Percentiles rank a stretch among this genome's conserved stretches.
Evolutionary conservation across 495 filamentous ascomycete species (phyloP).

Genomic region (Talaromyces thailandensis): DNA sequence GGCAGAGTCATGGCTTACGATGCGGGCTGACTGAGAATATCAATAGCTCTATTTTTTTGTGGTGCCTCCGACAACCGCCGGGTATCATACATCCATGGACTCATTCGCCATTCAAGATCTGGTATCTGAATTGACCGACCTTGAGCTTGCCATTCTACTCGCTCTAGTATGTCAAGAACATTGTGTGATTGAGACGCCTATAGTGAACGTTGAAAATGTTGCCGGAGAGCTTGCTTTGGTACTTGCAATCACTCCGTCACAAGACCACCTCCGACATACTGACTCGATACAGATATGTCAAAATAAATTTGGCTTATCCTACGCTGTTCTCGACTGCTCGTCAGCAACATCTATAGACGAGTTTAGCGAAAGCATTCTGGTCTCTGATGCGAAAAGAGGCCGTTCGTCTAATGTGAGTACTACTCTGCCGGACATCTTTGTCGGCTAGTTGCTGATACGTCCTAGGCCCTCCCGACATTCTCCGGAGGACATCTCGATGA

Average conservation of each 20-base stretch:
- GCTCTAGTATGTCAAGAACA: constrained; percentile 74
- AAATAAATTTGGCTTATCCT: constrained; percentile 61
- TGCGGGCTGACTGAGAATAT: not conserved
- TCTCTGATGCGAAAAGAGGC: not conserved
- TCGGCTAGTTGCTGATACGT: not conserved
- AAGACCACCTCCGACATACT: constrained; percentile 24
- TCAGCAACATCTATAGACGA: constrained; percentile 67
- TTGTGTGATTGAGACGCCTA: constrained; percentile 73
- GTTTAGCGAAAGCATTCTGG: constrained; percentile 60
- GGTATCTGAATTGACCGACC: constrained; percentile 69
- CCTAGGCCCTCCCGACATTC: not conserved
- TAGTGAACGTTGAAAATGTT: constrained; percentile 50
- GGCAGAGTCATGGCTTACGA: not conserved
- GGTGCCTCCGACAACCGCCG: constrained; percentile 2
- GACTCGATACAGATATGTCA: constrained; percentile 44
- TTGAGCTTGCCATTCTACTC: constrained; percentile 79
- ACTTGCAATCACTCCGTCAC: constrained; percentile 14
- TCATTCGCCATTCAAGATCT: constrained; percentile 48
- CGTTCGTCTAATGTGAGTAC: not conserved
- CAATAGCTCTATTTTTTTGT: not conserved
- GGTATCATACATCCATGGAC: constrained; percentile 43
- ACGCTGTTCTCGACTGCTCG: constrained; percentile 61
- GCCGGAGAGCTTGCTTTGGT: constrained; percentile 66
- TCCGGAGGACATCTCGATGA: constrained; percentile 18
- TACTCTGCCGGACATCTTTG: not conserved